Base-by-base conservation (phyloP, 352 stramenopile species). In the Phytophthora vignae region DNA sequence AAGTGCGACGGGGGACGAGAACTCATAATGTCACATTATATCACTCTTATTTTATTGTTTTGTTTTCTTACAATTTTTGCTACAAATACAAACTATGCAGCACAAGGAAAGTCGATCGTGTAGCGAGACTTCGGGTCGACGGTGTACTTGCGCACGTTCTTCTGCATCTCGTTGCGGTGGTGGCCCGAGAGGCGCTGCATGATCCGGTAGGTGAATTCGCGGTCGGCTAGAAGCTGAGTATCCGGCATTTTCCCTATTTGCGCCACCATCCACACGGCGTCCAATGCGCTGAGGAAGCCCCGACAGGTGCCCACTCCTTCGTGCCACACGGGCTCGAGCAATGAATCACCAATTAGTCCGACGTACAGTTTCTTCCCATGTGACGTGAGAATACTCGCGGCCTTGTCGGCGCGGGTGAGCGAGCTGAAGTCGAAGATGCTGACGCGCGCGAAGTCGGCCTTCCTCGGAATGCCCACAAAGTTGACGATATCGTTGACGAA, bases 391-490 rank as follows among this genome's bases (percentile, higher is more conserved):
- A 49, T 49, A 49, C 17, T 49, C 15, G 42, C 42, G 12, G 42
- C 42, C 42, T 49, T 49, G 14, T 49, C 42, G n/a, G 42, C 42
- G 12, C 42, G 42, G 5, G 42, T 19, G 42, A 49, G 42, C 15
- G 42, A 49, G 42, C 42, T 49, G 42, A 49, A 49, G 42, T 49
- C 42, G 42, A 49, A 49, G 17, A 49, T 49, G n/a, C 42, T 49
- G 17, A 49, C 14, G 17, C 42, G 42, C 10, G 42, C 42, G 42
- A 49, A 49, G 42, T 49, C 42, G 2, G 42, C n/a, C 17, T 49
- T 49, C 17, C 42, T 49, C 14, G 42, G 42, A 10, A 49, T 49
- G 4, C 42, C 42, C 42, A 49, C 42, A 0, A 49, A 49, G 15
- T 21, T 49, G 14, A 49, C 42, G 42, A 49, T 49, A 6, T 49